Conservation (phyloP, 805 yeast species). For the Grigorovia transvaalensis region DNA sequence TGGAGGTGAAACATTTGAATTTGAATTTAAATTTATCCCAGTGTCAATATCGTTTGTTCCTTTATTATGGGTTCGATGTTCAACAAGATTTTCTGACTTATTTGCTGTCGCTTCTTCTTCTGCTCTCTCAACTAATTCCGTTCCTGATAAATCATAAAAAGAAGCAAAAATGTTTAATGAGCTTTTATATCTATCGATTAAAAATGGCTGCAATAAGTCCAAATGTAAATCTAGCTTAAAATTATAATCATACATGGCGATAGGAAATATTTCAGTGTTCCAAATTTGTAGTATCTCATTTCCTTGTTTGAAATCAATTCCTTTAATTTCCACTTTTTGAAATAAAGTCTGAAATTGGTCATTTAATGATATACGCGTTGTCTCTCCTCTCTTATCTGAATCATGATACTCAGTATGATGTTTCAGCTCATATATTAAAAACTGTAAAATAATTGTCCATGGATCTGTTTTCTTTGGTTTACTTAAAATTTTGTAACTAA, state of each 20-base stretch:
- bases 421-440: constrained; percentile 13
- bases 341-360: not conserved
- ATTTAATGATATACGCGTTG: not conserved
- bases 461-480: constrained; percentile 16
- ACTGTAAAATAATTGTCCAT: constrained; percentile 21
- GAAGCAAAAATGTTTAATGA: constrained; percentile 17
- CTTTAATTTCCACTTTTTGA: not conserved
- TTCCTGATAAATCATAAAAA: constrained; percentile 19
- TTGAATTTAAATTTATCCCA: not conserved
- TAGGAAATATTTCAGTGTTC: constrained; percentile 13
- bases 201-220: constrained; percentile 8
- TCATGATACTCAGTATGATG: constrained; percentile 1
- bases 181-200: constrained; percentile 9
- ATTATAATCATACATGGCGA: constrained; percentile 7
- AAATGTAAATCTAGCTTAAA: constrained; percentile 11
- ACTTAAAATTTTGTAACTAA: constrained; percentile 19
- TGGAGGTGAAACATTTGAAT: no score
- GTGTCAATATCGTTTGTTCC: not conserved
- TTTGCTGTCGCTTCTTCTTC: not conserved
- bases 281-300: constrained; percentile 10
- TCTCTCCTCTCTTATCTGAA: constrained; percentile 2
- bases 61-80: not conserved
- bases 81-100: not conserved
- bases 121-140: constrained; percentile 10
- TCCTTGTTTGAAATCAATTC: constrained; percentile 2